Base-by-base conservation (phyloP, 2,329 filamentous ascomycete genomes). In the Clonostachys solani region DNA sequence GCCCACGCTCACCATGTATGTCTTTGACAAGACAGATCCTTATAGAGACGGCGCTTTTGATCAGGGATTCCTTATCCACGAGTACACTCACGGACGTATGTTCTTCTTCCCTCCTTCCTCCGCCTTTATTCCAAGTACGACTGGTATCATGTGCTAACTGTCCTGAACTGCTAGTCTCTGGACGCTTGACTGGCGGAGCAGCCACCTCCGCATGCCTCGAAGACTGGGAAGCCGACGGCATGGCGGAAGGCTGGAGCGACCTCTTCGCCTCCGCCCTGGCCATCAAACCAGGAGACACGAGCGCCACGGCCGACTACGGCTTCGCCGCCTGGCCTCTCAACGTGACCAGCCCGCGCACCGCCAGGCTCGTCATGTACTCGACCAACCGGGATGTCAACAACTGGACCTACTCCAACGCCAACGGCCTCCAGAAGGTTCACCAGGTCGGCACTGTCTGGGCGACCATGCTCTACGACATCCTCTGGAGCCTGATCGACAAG, bases 1-100 rank as follows among this genome's bases (percentile, higher is more conserved):
- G 19, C 19, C 42, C n/a, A n/a, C 13, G 5, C 34, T 48, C 7
- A 42, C 71, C 29, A 79, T 80, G 77, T 79, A 71, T 58, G 56
- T 78, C 50, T 79, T 74, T 72, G 70, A 64, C 38, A 53, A 54
- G 15, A 66, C 71, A 9, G 68, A 61, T 1, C 72, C 73, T 3
- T 56, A 63, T 49, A 66, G 74, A 12, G 75, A 79, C 58, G 69
- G 71, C 52, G 61, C 67, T 23, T 80, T 80, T 54, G 77, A 80
- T 48, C 71, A 74, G 10, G 74, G 74, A 49, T 73, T 80, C 36
- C 66, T 80, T 45, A 74, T 80, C 52, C 77, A 80, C 64, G 73
- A 76, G 54, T 75, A 73, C 55, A 71, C 65, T 10, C 71, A 74
- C 61, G 64, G 65, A 15, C 43, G 60, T 63, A 55, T 56, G 60